Conservation (phyloP, 805 yeast genomes). For the Candida yuanshanica region DNA sequence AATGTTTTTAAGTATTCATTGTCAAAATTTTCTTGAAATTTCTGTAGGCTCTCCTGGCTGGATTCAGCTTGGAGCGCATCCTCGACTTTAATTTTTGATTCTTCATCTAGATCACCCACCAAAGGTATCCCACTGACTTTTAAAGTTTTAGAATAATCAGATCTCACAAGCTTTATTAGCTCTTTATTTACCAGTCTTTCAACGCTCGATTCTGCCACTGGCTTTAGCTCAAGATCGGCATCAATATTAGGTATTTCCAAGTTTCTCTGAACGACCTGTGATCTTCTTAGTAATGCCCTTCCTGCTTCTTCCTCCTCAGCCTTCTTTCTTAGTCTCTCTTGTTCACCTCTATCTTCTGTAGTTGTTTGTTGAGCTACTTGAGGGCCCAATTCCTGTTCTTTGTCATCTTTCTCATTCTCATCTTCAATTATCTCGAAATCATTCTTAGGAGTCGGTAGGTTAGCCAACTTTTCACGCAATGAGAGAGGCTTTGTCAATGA, state of each 20-base stretch:
- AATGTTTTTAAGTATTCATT: conserved; percentile 4
- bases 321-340: conserved; percentile 11
- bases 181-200: conserved; percentile 26
- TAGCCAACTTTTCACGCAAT: conserved; percentile 21
- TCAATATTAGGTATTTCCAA: conserved; percentile 35
- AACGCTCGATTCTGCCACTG: background rate
- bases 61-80: conserved; percentile 11
- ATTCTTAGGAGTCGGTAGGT: conserved; percentile 38
- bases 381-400: background rate
- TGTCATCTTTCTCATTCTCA: conserved; percentile 22
- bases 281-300: conserved; percentile 31
- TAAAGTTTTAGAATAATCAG: conserved; percentile 34
- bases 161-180: conserved; percentile 30
- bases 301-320: conserved; percentile 9
- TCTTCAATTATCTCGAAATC: conserved; percentile 39
- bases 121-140: conserved; percentile 17
- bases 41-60: conserved; percentile 6
- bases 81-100: conserved; percentile 2
- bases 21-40: conserved; percentile 4
- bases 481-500: background rate
- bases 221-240: background rate
- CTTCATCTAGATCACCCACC: conserved; percentile 18
- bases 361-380: background rate
- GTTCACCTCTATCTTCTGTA: conserved; percentile 20
- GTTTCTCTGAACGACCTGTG: conserved; percentile 41